phyloP scores from a whole-genome alignment of 2,329 filamentous ascomycete species.

The Thielaviopsis punctulata region DNA sequence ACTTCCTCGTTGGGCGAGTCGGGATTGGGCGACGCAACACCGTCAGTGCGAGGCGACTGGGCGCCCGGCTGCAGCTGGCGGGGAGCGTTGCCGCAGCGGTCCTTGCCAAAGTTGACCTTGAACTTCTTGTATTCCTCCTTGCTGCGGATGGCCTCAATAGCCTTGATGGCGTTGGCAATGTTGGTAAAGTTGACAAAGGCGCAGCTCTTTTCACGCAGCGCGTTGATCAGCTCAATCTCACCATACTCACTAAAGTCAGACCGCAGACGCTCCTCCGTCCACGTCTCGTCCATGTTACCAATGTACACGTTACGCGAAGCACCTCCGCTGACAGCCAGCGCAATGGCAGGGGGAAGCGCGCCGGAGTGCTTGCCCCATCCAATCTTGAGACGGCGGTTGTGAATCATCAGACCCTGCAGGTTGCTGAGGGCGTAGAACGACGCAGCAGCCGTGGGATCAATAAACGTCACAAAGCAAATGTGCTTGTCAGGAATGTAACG shows the following conservation, averaged over 20 bases:
- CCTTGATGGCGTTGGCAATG: slow-evolving; percentile 98
- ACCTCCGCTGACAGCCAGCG: slow-evolving; percentile 85
- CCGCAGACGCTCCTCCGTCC: slow-evolving; percentile 87
- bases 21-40: slow-evolving; percentile 31
- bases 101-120: slow-evolving; percentile 99
- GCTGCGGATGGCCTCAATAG: slow-evolving; percentile 85
- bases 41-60: slow-evolving; percentile 50
- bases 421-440: slow-evolving; percentile 98
- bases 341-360: slow-evolving; percentile 86
- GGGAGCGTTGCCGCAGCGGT: slow-evolving; percentile 90
- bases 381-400: slow-evolving; percentile 94
- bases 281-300: slow-evolving; percentile 90
- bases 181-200: slow-evolving; percentile 99
- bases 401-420: slow-evolving; percentile 95
- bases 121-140: slow-evolving; percentile 96
- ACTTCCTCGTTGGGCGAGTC: slow-evolving; percentile 26
- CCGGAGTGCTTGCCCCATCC: slow-evolving; percentile 99
- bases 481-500: slow-evolving; percentile 99
- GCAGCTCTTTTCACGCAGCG: slow-evolving; percentile 94
- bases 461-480: slow-evolving; percentile 99
- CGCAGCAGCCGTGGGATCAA: slow-evolving; percentile 91
- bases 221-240: slow-evolving; percentile 95
- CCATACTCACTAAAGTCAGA: slow-evolving; percentile 96
- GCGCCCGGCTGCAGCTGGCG: slow-evolving; percentile 58
- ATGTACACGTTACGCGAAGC: slow-evolving; percentile 98